phyloP scores from a whole-genome alignment of 2,329 filamentous ascomycete species.

The Knufia fluminis region DNA sequence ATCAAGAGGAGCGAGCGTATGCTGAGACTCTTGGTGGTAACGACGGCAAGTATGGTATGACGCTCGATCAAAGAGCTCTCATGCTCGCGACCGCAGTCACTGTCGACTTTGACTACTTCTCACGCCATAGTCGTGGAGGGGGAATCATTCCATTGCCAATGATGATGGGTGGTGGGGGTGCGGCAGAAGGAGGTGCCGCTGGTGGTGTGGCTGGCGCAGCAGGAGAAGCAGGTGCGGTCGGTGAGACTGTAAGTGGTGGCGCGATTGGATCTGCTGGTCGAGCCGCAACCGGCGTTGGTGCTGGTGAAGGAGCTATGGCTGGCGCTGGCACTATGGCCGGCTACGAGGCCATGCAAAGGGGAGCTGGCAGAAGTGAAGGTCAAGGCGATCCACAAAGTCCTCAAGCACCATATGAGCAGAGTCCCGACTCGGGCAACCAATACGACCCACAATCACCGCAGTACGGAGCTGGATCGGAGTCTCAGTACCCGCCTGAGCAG shows the following conservation, averaged over 20 bases:
- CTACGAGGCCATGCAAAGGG: constrained; percentile 54
- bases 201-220: constrained; percentile 31
- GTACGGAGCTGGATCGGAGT: constrained; percentile 12
- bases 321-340: constrained; percentile 53
- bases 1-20: constrained; percentile 18
- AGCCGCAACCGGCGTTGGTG: constrained; percentile 23
- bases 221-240: constrained; percentile 26
- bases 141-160: constrained; percentile 45
- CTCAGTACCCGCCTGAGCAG: constrained; percentile 12
- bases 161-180: constrained; percentile 33
- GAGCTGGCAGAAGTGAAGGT: constrained; percentile 29
- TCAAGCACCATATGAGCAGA: constrained; percentile 12
- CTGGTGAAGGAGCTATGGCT: constrained; percentile 36
- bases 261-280: constrained; percentile 27
- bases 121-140: constrained; percentile 44
- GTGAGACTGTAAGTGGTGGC: constrained; percentile 33
- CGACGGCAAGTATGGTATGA: constrained; percentile 42
- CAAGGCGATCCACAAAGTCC: constrained; percentile 8
- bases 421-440: constrained; percentile 17
- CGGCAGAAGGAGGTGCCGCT: constrained; percentile 28
- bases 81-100: constrained; percentile 59
- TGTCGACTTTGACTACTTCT: constrained; percentile 61
- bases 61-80: constrained; percentile 55
- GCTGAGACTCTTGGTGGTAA: constrained; percentile 13
- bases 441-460: constrained; percentile 26